These are phyloP conservation scores for Corylus americana DNA, from an alignment of 306 rosid species.

Conservation along the genomic window DNA sequence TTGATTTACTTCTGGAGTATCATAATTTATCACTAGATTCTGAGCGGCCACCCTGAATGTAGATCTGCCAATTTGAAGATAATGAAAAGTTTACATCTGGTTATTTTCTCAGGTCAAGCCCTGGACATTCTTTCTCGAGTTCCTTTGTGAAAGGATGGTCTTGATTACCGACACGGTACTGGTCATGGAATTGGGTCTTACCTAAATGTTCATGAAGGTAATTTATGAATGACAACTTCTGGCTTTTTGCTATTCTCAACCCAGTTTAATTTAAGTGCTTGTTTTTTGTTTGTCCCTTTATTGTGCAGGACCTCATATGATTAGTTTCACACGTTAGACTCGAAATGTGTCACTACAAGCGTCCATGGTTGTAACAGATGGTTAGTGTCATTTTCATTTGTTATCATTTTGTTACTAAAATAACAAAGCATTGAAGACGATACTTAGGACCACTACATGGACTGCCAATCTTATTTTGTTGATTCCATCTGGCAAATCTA, in stretches of 20 bases:
- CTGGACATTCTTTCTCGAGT: constrained; percentile 95
- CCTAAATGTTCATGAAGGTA: constrained; percentile 98
- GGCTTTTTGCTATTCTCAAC: constrained; percentile 13
- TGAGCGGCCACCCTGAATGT: not conserved
- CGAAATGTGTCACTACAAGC: constrained; percentile 87
- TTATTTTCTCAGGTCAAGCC: constrained; percentile 54
- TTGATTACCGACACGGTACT: constrained; percentile 98
- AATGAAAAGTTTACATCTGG: not conserved
- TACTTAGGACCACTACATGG: not conserved
- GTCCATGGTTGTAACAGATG: constrained; percentile 95
- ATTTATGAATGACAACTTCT: constrained; percentile 18
- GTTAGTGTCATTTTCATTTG: constrained; percentile 45
- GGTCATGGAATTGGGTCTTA: constrained; percentile 99
- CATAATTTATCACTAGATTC: too few species aligned
- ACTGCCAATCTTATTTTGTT: constrained; percentile 13
- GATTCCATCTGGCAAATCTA: not conserved
- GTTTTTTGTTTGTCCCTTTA: constrained; percentile 11
- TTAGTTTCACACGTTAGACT: constrained; percentile 90
- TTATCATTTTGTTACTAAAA: not conserved
- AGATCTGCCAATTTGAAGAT: constrained; percentile 2
- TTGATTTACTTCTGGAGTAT: too few species aligned
- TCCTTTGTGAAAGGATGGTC: constrained; percentile 93
- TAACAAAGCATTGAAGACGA: not conserved
- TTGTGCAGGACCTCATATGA: constrained; percentile 85
- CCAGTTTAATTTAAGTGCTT: constrained; percentile 1